Percentiles rank a stretch among this genome's conserved stretches.
phyloP scores from a whole-genome alignment of 768 basidiomycete genomes.

The Tulasnella sp. region DNA sequence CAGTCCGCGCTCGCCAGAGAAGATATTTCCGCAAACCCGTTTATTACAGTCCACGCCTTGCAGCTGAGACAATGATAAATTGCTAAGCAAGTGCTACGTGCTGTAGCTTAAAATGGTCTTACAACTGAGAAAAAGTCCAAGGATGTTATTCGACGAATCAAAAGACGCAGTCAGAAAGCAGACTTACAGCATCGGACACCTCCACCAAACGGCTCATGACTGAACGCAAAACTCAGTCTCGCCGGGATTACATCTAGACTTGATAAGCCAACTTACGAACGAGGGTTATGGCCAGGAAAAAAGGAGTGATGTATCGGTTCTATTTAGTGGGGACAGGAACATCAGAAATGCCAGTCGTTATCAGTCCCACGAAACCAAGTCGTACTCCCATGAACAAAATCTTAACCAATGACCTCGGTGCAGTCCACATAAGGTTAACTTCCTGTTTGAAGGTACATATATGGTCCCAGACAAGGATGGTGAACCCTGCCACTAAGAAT shows the following conservation, averaged over 20 bases:
- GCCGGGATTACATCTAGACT: neutral
- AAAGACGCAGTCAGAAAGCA: neutral
- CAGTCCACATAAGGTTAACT: neutral
- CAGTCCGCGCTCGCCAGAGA: constrained; percentile 16
- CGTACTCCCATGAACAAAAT: neutral
- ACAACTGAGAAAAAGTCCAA: neutral
- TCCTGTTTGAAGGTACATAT: constrained; percentile 1
- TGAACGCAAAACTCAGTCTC: neutral
- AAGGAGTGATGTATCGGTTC: constrained; percentile 17
- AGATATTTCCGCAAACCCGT: neutral
- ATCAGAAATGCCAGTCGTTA: neutral
- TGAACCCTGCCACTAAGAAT: constrained; percentile 9
- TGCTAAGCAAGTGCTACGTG: neutral
- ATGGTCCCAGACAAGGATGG: constrained; percentile 1
- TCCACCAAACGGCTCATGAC: constrained; percentile 3
- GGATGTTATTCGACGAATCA: neutral
- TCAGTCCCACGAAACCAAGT: neutral
- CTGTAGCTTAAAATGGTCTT: neutral
- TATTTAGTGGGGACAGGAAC: neutral
- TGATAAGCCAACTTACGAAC: neutral
- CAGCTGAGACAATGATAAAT: neutral
- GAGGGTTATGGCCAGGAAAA: constrained; percentile 4
- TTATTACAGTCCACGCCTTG: neutral
- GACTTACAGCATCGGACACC: neutral
- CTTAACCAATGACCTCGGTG: constrained; percentile 1